Evolutionary conservation across 768 basidiomycete genomes (phyloP).

Genomic region (Russula vinacea): DNA sequence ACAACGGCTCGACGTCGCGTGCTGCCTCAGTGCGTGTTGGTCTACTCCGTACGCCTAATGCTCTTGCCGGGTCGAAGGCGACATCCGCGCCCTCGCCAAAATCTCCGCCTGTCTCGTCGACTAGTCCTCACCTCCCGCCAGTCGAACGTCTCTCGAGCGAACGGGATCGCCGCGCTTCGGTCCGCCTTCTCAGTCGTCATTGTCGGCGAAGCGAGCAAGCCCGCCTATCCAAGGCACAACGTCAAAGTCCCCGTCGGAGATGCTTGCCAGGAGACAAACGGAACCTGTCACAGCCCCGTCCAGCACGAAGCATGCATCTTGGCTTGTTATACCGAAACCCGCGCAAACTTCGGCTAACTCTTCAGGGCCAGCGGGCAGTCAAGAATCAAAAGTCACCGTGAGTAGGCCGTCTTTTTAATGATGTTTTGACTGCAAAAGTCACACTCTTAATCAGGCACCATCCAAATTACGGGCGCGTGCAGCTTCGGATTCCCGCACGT

Average conservation of each 20-base stretch:
- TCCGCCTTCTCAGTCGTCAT: conserved; percentile 10
- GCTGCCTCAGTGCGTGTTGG: conserved; percentile 20
- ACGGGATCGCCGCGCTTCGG: not conserved
- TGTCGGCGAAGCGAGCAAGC: conserved; percentile 17
- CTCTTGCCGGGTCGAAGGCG: conserved; percentile 7
- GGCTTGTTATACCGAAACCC: conserved; percentile 24
- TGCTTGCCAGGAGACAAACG: not conserved
- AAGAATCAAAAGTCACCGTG: conserved; percentile 9
- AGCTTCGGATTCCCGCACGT: conserved; percentile 27
- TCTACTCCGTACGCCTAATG: conserved; percentile 21
- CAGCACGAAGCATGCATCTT: conserved; percentile 23
- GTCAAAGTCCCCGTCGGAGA: conserved; percentile 8
- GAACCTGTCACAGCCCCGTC: not conserved
- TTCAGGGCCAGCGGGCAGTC: not conserved
- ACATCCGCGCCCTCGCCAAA: conserved; percentile 16
- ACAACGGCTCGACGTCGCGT: conserved; percentile 9
- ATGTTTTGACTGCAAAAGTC: not conserved
- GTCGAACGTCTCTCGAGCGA: conserved; percentile 18
- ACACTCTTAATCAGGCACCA: conserved; percentile 6
- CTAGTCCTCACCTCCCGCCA: conserved; percentile 8
- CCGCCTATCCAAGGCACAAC: conserved; percentile 13
- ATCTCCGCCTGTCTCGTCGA: not conserved
- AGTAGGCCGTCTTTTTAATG: not conserved
- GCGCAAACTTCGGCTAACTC: not conserved
- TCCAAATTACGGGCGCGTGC: conserved; percentile 24